Evolutionary conservation across 169 alveolate species (phyloP).

Genomic region (Ichthyophthirius multifiliis): DNA sequence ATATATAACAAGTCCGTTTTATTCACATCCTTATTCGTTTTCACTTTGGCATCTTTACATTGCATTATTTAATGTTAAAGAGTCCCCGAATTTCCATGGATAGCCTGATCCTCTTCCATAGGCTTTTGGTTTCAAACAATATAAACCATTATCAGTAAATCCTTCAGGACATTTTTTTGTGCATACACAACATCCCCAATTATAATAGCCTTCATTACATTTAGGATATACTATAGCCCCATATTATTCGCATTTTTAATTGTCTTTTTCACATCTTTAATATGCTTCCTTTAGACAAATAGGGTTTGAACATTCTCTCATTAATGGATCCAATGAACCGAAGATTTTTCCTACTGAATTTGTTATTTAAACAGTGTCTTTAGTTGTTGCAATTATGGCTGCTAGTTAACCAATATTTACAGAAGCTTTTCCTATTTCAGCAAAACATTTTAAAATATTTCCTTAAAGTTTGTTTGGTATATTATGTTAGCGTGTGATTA

Average conservation of each 20-base stretch:
- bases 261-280: neutral
- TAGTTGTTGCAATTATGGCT: neutral
- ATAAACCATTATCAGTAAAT: slow-evolving; percentile 14
- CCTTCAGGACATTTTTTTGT: slow-evolving; percentile 19
- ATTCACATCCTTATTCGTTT: slow-evolving; percentile 28
- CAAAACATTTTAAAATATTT: neutral
- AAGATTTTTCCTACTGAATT: neutral
- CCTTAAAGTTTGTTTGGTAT: too few relatives aligned
- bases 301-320: neutral
- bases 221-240: slow-evolving; percentile 22
- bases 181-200: slow-evolving; percentile 18
- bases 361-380: neutral
- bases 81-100: slow-evolving; percentile 7
- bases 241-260: slow-evolving; percentile 10
- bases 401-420: neutral
- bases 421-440: neutral
- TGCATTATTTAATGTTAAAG: neutral
- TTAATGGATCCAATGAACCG: neutral
- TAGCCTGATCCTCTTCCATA: slow-evolving; percentile 41
- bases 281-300: neutral
- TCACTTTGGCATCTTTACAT: slow-evolving; percentile 2
- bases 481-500: too few relatives aligned
- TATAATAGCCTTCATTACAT: slow-evolving; percentile 6
- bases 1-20: slow-evolving; percentile 10
- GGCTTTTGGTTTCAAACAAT: slow-evolving; percentile 18